Base-by-base conservation (phyloP, 2,329 filamentous ascomycete genomes). In the Clonostachys sp. region DNA sequence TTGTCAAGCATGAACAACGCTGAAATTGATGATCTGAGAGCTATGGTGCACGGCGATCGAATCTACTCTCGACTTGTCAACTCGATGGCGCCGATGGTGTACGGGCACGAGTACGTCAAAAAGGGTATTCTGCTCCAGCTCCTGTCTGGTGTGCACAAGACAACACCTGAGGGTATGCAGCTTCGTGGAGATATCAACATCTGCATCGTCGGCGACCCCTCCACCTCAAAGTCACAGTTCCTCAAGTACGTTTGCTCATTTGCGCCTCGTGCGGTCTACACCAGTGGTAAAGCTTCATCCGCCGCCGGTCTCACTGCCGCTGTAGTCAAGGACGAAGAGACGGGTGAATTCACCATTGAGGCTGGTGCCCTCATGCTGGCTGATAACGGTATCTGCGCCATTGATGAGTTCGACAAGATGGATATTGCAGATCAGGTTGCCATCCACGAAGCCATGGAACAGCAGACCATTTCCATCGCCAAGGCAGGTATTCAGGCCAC, bases 381-480 rank as follows among this genome's bases (percentile, higher is more conserved):
- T 18, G 86, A 97, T 61, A 96, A 96, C 56, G 94, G 94, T 46
- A 95, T 97, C 58, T 99, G 94, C 67, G 91, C 91, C 50, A 99
- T 99, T 63, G 94, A 99, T 63, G 94, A 99, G 65, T 99, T 99
- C 58, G 94, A 99, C 81, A 99, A 99, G 74, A 99, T 99, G 94
- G 94, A 99, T 60, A 88, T 99, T 52, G 84, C 75, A 45, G 94
- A 99, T 65, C 94, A 99, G 71, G 94, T 99, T 47, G 94, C 94
- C 55, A 99, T 99, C 61, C 94, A 99, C 79, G 94, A 99, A 82
- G 94, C 94, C 50, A 99, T 99, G 94, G 94, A 99, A 80, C 94
- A 99, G 74, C 94, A 99, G 70, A 99, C 94, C 6, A 99, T 99
- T 55, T 96, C 91, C 9, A 99, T 99, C 60, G 92, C 94, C 50